Conservation (phyloP, 495 filamentous ascomycete species). For the Hyaloscypha variabilis region DNA sequence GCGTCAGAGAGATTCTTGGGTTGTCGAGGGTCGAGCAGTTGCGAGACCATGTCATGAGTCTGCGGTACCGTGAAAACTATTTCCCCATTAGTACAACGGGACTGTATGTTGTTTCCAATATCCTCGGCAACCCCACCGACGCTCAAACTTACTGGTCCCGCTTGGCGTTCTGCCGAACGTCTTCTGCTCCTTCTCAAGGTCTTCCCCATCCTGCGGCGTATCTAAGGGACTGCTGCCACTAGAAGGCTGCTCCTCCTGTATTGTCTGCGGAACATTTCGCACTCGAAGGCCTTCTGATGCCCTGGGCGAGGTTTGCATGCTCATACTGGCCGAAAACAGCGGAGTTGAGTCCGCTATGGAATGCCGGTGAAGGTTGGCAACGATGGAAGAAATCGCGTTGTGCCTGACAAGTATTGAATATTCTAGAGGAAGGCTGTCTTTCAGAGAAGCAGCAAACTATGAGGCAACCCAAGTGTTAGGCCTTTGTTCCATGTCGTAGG, state of each 20-base stretch:
- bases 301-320: not conserved
- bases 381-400: not conserved
- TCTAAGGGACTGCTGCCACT: slow-evolving; percentile 38
- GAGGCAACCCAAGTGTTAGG: not conserved
- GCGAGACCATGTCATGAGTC: slow-evolving; percentile 98
- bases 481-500: not conserved
- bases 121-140: not conserved
- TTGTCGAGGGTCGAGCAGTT: slow-evolving; percentile 90
- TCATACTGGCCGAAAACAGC: slow-evolving; percentile 16
- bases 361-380: slow-evolving; percentile 5
- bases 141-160: slow-evolving; percentile 71
- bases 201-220: slow-evolving; percentile 19
- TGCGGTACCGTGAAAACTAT: slow-evolving; percentile 93
- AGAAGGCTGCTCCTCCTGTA: slow-evolving; percentile 39
- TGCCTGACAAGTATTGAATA: not conserved
- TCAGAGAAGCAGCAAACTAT: not conserved
- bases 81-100: slow-evolving; percentile 17
- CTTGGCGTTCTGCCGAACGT: slow-evolving; percentile 91
- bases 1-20: slow-evolving; percentile 92
- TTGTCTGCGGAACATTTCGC: slow-evolving; percentile 40
- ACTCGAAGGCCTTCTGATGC: slow-evolving; percentile 44
- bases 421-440: not conserved
- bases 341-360: slow-evolving; percentile 27
- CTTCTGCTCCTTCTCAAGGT: slow-evolving; percentile 59
- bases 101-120: not conserved